Percentiles rank a stretch among this genome's conserved stretches.
phyloP scores from a whole-genome alignment of 192 early-diverging fungal genomes.

The Neocallimastix lanati region DNA sequence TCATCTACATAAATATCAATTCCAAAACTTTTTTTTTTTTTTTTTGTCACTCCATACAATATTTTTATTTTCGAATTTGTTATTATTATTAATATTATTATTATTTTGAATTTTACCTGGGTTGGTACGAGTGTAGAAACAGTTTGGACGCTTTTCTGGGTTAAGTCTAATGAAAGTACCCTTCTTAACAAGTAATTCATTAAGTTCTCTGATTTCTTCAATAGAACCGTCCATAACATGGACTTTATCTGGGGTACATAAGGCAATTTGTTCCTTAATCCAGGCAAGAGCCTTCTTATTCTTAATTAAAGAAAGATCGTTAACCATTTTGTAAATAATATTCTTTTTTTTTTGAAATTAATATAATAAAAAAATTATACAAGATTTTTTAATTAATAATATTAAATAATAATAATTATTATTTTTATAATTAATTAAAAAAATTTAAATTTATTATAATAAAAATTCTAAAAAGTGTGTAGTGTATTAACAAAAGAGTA shows the following conservation, averaged over 20 bases:
- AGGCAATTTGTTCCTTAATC: neutral
- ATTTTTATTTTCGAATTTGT: too few species aligned
- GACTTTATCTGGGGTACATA: neutral
- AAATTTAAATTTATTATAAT: neutral
- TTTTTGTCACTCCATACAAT: too few species aligned
- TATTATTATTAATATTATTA: neutral
- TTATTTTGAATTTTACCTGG: neutral
- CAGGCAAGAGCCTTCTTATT: neutral
- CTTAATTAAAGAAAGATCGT: neutral
- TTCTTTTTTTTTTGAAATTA: neutral
- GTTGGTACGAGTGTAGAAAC: slow-evolving; percentile 7
- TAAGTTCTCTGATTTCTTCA: neutral
- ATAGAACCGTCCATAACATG: neutral
- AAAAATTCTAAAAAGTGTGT: neutral
- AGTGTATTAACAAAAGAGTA: neutral
- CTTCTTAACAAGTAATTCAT: slow-evolving; percentile 2
- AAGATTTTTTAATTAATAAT: neutral
- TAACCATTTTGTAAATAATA: neutral
- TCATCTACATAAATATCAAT: too few species aligned
- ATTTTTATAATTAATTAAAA: neutral
- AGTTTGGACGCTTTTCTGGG: slow-evolving; percentile 5
- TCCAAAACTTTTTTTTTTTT: too few species aligned
- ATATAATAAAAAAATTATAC: neutral
- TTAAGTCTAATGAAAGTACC: slow-evolving; percentile 8
- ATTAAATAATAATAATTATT: neutral